phyloP scores from a whole-genome alignment of 768 basidiomycete species.

The Tricholoma bakamatsutake region DNA sequence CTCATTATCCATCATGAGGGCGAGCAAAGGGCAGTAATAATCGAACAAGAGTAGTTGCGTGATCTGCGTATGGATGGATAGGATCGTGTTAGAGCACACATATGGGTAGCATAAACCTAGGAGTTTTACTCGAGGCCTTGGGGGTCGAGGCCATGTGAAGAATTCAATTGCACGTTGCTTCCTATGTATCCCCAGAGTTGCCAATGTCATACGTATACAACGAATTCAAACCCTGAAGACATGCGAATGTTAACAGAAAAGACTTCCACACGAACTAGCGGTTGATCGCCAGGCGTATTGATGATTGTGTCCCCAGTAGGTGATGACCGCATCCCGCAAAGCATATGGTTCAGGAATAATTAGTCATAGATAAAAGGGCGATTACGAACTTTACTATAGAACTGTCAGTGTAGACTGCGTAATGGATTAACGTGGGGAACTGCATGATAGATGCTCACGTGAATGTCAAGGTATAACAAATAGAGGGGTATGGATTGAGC shows the following conservation, averaged over 20 bases:
- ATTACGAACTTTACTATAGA: constrained; percentile 13
- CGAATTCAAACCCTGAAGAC: neutral
- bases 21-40: neutral
- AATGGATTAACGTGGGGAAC: constrained; percentile 8
- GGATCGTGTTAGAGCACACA: neutral
- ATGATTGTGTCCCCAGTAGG: constrained; percentile 3
- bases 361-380: constrained; percentile 29
- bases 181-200: neutral
- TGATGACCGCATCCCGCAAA: constrained; percentile 4
- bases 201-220: neutral
- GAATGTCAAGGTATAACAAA: constrained; percentile 28
- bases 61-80: neutral
- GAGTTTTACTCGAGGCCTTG: neutral
- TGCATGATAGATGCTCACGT: neutral
- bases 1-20: neutral
- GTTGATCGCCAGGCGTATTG: neutral
- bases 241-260: neutral
- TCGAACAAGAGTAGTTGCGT: neutral
- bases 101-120: neutral
- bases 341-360: constrained; percentile 21
- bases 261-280: neutral
- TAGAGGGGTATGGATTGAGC: constrained; percentile 29
- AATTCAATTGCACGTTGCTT: neutral
- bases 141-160: neutral
- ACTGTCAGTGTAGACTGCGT: constrained; percentile 6